Evolutionary conservation across 169 alveolate species (phyloP), one percentile per base, ranked within the genome.

Genomic region (Eimeria necatrix): DNA sequence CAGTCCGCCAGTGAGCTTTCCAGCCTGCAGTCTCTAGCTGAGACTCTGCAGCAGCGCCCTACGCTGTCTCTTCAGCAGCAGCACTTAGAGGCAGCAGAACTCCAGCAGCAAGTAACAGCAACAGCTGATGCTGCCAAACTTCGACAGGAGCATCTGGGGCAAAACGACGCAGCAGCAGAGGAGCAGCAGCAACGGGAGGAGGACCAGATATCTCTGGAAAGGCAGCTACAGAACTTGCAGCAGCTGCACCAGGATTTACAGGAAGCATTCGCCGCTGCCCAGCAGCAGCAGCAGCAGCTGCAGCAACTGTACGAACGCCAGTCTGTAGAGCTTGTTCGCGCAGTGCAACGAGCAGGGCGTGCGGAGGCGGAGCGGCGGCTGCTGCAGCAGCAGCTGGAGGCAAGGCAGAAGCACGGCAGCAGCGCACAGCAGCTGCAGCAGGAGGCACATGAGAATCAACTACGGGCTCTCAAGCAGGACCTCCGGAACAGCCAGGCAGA

Each of bases 261-360:
- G 53, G 90, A 81, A n/a, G 90, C 49, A 4, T 53, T 81, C 22
- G 73, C 90, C 24, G 90, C 90, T 22, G 73, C 73, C 41, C 90
- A 81, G 90, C 90, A 81, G 90, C 90, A 81, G 90, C 90, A 81
- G 90, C 90, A 81, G 53, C 73, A n/a, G 74, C 90, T 81, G 90
- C 90, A 81, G 90, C 90, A 81, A 73, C 90, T 81, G 73, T 81
- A 81, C 41, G 90, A 53, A 3, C 53, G 73, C n/a, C 90, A 81
- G 74, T 81, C 90, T 3, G 52, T 12, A 4, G 90, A 81, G 26
- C 64, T 81, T 22, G 56, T 81, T 14, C 41, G 18, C 22, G 90
- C 90, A 2, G 90, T 81, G 2, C 90, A 73, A 0, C 59, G 90
- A n/a, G 90, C 90, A 2, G 73, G 74, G 53, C 60, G 52, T 26